Conservation (phyloP, 192 early-diverging fungal species). For the Rhizophagus clarus region DNA sequence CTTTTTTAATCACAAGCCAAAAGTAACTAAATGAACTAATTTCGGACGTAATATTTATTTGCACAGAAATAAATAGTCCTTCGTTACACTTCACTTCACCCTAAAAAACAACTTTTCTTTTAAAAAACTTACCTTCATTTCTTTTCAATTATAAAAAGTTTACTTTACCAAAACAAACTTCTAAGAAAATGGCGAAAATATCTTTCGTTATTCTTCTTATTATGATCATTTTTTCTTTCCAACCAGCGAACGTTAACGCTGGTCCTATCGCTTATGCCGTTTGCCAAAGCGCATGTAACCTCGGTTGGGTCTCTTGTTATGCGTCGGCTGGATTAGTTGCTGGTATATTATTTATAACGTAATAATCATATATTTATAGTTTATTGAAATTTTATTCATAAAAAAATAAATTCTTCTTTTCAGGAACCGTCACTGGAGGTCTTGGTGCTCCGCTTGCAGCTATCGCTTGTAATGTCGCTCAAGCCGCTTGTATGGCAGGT, state of each 20-base stretch:
- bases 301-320: slow-evolving; percentile 16
- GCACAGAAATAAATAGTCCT: no score
- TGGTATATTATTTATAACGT: background rate
- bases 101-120: no score
- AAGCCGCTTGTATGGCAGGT: slow-evolving; percentile 20
- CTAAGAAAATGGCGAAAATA: background rate
- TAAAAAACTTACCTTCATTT: no score
- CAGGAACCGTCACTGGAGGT: slow-evolving; percentile 7
- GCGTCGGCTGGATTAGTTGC: background rate
- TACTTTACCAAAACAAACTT: no score
- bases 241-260: background rate
- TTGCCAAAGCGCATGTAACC: slow-evolving; percentile 13
- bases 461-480: slow-evolving; percentile 1
- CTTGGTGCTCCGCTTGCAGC: background rate
- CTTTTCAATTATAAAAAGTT: no score
- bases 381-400: no score
- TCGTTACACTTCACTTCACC: no score
- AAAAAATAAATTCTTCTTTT: background rate
- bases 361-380: no score
- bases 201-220: background rate
- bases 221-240: background rate
- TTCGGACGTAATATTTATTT: no score
- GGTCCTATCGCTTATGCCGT: background rate
- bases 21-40: no score
- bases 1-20: no score